Evolutionary conservation across 169 alveolate species (phyloP), one percentile per base, ranked within the genome.

Genomic region (Plasmodium sp.): DNA sequence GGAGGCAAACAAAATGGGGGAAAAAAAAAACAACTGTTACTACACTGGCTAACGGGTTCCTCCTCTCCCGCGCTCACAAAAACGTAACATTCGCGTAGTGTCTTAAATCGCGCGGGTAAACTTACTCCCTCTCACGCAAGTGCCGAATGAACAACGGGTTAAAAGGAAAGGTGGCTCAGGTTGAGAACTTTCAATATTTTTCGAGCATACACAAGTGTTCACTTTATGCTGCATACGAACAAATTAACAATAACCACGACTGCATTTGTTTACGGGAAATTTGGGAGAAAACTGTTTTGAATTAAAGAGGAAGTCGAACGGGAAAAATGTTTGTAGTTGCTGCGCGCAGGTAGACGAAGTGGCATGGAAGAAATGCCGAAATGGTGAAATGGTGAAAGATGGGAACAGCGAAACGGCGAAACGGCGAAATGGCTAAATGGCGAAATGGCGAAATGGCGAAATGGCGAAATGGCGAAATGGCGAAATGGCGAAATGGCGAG

Each of bases 131-230:
- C 81, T 54, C 91, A 83, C 22, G 27, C 39, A 31, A 9, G 45
- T 83, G 45, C 39, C 72, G 92, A 18, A 84, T 84, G 51, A 39
- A 67, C 51, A 84, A 84, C 51, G 54, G 67, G 16, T 18, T 39
- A 48, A 67, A 48, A 83, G 31, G 74, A 84, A 84, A 45, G n/a
- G 48, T n/a, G 72, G 83, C 14, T 39, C 34, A 51, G n/a, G 14
- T 33, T 84, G 74, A 36, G 51, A 84, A 84, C 9, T n/a, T 18
- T 36, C 39, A 34, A 18, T 39, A 33, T 36, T 84, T 67, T 84
- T 71, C 39, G 9, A 16, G 48, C 51, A 84, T 67, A 71, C 74
- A 67, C 72, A 84, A 84, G 34, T 58, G 36, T 71, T 62, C 12
- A 36, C 45, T 34, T 27, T 75, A 33, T 75, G 10, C 14, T 67